A percentile compares a stretch with the other conserved stretches of the same genome.
Conservation (phyloP, 768 basidiomycete genomes). For the Lentinus tigrinus region DNA sequence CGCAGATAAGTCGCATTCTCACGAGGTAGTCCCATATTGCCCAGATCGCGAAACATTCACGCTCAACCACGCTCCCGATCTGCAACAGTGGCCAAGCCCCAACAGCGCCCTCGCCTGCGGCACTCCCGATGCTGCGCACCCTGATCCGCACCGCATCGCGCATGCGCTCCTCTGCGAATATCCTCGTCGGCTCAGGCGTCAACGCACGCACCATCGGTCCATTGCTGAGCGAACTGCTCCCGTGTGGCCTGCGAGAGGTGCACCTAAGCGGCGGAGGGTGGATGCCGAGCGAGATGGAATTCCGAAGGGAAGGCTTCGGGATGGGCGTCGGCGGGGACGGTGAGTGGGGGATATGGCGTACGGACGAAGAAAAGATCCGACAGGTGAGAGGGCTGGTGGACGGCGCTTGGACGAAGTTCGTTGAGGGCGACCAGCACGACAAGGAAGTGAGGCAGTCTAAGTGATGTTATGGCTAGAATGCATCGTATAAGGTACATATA, state of each 20-base stretch:
- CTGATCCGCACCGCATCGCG: constrained; percentile 17
- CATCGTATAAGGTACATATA: not conserved
- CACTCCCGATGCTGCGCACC: constrained; percentile 20
- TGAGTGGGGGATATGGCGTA: constrained; percentile 73
- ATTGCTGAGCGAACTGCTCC: constrained; percentile 50
- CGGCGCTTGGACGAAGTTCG: constrained; percentile 17
- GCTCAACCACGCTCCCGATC: no score
- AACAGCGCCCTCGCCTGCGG: constrained; percentile 31
- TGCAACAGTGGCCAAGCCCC: constrained; percentile 50
- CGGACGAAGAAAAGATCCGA: constrained; percentile 50
- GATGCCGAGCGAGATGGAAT: constrained; percentile 51
- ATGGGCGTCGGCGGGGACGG: constrained; percentile 57
- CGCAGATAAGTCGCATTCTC: constrained; percentile 71
- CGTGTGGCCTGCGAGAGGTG: constrained; percentile 61
- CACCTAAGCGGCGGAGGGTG: constrained; percentile 76
- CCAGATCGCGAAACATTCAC: not conserved
- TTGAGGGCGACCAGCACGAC: not conserved
- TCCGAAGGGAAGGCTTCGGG: constrained; percentile 58
- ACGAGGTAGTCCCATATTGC: constrained; percentile 54
- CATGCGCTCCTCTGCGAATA: constrained; percentile 34
- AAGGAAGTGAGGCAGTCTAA: not conserved
- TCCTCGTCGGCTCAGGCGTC: constrained; percentile 79
- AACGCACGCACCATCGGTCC: constrained; percentile 51
- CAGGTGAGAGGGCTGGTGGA: constrained; percentile 52
- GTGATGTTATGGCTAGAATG: not conserved